Conservation (phyloP, 306 rosid genomes). For the Potentilla sterilis region DNA sequence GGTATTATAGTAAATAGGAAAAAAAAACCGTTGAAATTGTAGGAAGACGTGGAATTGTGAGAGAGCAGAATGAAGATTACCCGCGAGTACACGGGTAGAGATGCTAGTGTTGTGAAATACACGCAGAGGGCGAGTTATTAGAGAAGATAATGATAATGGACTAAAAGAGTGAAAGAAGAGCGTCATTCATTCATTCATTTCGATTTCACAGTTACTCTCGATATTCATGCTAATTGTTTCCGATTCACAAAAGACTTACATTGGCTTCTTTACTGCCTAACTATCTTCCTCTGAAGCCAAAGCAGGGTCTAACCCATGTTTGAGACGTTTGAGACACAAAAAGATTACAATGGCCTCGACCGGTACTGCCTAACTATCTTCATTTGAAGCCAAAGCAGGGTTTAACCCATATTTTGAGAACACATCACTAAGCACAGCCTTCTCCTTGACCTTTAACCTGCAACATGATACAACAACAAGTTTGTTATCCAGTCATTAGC, state of each 20-base stretch:
- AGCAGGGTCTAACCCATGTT: neutral
- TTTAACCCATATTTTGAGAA: conserved; percentile 74
- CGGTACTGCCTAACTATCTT: conserved; percentile 24
- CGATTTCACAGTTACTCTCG: neutral
- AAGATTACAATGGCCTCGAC: neutral
- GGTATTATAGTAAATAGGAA: too few species aligned
- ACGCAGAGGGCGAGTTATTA: too few species aligned
- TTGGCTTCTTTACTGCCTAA: conserved; percentile 12
- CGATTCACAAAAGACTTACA: neutral
- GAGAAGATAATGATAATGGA: neutral
- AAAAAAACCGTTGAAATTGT: too few species aligned
- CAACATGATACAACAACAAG: conserved; percentile 15
- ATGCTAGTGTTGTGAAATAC: too few species aligned
- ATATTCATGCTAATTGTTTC: neutral
- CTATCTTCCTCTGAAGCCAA: neutral
- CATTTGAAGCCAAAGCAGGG: conserved; percentile 35
- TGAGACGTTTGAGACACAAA: neutral
- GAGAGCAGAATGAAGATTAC: too few species aligned
- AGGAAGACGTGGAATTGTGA: too few species aligned
- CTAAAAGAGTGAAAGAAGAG: neutral
- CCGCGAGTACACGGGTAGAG: too few species aligned
- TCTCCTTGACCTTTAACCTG: conserved; percentile 87
- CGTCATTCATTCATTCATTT: conserved; percentile 1
- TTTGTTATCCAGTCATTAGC: conserved; percentile 1
- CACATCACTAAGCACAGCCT: conserved; percentile 72